A percentile compares a stretch with the other conserved stretches of the same genome.
These are phyloP conservation scores for Astrothelium subdiscretum DNA, from an alignment of 495 filamentous ascomycete species.

Conservation along the genomic window DNA sequence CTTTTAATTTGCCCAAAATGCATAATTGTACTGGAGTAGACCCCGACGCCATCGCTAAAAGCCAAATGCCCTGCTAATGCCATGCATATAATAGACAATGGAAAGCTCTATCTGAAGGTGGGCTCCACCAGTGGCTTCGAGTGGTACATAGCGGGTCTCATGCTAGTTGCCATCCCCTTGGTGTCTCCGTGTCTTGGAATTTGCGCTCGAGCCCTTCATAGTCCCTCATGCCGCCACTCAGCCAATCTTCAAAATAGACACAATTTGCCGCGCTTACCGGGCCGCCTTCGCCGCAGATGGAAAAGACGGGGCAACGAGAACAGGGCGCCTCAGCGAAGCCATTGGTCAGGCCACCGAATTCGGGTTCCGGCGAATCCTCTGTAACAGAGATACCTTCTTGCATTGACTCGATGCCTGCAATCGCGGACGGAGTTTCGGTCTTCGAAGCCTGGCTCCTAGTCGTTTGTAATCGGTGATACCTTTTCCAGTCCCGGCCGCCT, in stretches of 20 bases:
- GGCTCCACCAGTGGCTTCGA: too few relatives aligned
- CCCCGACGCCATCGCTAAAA: not conserved
- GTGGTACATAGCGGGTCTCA: too few relatives aligned
- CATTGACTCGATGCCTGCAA: not conserved
- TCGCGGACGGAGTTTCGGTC: not conserved
- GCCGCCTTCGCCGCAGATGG: constrained; percentile 76
- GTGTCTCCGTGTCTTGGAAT: not conserved
- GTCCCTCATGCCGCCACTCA: constrained; percentile 23
- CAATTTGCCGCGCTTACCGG: constrained; percentile 82
- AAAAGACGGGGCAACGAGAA: constrained; percentile 87
- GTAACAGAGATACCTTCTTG: constrained; percentile 5
- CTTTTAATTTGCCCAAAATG: too few relatives aligned
- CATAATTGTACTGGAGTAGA: not conserved
- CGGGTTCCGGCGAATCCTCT: not conserved
- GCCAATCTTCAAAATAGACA: constrained; percentile 81
- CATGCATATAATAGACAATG: not conserved
- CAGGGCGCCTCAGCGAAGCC: constrained; percentile 84
- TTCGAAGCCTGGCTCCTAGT: not conserved
- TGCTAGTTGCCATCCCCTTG: not conserved
- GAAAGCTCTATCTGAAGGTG: not conserved
- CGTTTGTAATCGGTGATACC: not conserved
- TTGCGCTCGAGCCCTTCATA: not conserved
- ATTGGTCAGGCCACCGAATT: constrained; percentile 30
- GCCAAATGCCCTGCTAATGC: not conserved
- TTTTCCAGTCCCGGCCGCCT: not conserved